Evolutionary conservation across 148 eudicot genomes (phyloP).

Genomic region (Pharnaceum exiguum): DNA sequence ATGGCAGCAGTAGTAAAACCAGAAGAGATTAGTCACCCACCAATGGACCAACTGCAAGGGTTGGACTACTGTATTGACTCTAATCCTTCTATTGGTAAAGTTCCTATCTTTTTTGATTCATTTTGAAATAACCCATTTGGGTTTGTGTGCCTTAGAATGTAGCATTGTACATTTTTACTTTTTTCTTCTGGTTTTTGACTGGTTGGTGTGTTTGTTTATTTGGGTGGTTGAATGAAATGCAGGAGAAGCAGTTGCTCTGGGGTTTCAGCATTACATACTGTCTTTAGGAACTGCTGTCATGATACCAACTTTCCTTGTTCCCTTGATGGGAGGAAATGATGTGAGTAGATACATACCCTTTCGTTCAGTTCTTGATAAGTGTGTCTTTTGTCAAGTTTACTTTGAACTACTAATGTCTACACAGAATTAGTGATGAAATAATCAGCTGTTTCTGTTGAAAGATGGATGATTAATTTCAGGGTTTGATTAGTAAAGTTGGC

Average conservation of each 20-base stretch:
- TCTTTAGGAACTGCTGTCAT: constrained; percentile 89
- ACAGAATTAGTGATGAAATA: no score
- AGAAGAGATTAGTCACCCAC: constrained; percentile 85
- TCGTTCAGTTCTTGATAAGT: not conserved
- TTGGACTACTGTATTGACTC: constrained; percentile 97
- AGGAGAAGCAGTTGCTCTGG: constrained; percentile 84
- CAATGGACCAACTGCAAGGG: constrained; percentile 94
- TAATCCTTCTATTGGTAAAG: constrained; percentile 88
- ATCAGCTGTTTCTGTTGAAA: no score
- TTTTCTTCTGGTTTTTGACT: not conserved
- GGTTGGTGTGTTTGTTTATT: not conserved
- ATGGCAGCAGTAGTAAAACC: constrained; percentile 74
- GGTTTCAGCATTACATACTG: constrained; percentile 90
- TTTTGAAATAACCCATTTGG: not conserved
- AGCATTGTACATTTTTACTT: not conserved
- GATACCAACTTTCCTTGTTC: constrained; percentile 86
- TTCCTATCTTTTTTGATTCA: not conserved
- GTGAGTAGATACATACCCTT: constrained; percentile 38
- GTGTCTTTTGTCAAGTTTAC: not conserved
- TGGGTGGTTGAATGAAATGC: constrained; percentile 31
- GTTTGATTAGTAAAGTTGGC: not conserved
- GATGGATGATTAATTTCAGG: no score
- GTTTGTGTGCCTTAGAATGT: not conserved
- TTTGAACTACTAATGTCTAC: no score
- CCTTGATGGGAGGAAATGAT: constrained; percentile 85